These are phyloP conservation scores for Salinomyces thailandicus DNA, from an alignment of 2,329 filamentous ascomycete species.

Conservation along the genomic window DNA sequence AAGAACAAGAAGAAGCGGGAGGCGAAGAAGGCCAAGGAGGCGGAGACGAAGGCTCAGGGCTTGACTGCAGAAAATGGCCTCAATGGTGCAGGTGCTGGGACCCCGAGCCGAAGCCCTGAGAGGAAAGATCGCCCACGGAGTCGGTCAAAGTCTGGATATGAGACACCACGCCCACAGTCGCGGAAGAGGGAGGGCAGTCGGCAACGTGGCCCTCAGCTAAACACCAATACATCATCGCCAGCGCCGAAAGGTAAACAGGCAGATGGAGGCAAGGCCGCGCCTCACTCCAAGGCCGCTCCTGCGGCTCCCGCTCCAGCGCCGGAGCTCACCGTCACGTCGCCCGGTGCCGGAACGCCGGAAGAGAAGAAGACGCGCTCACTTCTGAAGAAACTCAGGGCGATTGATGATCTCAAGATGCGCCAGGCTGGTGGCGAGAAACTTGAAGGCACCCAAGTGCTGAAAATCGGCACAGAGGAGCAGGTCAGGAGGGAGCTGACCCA, in stretches of 20 bases:
- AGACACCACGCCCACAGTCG: slow-evolving; percentile 19
- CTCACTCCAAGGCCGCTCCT: slow-evolving; percentile 3
- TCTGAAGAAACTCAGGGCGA: slow-evolving; percentile 94
- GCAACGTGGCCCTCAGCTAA: slow-evolving; percentile 13
- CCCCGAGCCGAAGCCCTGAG: slow-evolving; percentile 9
- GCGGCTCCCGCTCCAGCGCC: slow-evolving; percentile 24
- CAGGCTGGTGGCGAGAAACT: slow-evolving; percentile 89
- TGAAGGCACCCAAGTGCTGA: slow-evolving; percentile 97
- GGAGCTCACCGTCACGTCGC: slow-evolving; percentile 44
- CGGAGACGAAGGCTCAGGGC: slow-evolving; percentile 49
- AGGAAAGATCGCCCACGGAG: slow-evolving; percentile 23
- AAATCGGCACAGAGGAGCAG: slow-evolving; percentile 78
- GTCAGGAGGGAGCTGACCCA: slow-evolving; percentile 67
- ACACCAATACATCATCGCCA: slow-evolving; percentile 32
- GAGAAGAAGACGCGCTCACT: slow-evolving; percentile 92
- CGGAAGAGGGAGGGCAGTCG: slow-evolving; percentile 17
- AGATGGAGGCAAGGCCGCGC: slow-evolving; percentile 9
- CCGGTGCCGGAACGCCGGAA: slow-evolving; percentile 54
- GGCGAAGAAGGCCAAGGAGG: slow-evolving; percentile 81
- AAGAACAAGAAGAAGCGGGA: slow-evolving; percentile 99
- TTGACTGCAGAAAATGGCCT: slow-evolving; percentile 38
- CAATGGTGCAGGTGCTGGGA: slow-evolving; percentile 6
- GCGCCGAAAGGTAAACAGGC: slow-evolving; percentile 25
- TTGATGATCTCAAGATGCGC: slow-evolving; percentile 96
- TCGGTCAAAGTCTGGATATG: slow-evolving; percentile 22